Evolutionary conservation across 108 stramenopile species (phyloP).

Genomic region (Craspedostauros australis): DNA sequence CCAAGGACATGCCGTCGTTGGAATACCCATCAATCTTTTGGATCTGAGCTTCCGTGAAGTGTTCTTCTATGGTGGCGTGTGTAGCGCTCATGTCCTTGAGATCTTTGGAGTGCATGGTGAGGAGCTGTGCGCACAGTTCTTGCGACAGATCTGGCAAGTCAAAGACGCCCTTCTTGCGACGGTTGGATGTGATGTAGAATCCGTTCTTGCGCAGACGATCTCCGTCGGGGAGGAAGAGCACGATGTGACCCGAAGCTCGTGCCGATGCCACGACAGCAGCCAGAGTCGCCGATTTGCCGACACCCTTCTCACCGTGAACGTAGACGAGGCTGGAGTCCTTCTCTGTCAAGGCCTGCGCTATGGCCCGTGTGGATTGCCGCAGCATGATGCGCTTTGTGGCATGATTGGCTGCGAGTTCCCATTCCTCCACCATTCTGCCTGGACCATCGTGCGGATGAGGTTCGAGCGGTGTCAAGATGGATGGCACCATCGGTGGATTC

Average conservation of each 20-base stretch:
- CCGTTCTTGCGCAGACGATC: constrained; percentile 63
- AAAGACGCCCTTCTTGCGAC: constrained; percentile 46
- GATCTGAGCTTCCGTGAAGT: constrained; percentile 52
- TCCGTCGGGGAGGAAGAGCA: constrained; percentile 70
- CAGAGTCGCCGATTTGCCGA: constrained; percentile 71
- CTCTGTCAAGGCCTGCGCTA: constrained; percentile 35
- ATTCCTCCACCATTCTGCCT: constrained; percentile 83
- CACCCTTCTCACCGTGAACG: constrained; percentile 57
- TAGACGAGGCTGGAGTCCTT: constrained; percentile 38
- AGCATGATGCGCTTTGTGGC: constrained; percentile 71
- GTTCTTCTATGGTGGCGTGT: constrained; percentile 36
- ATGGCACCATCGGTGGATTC: constrained; percentile 48
- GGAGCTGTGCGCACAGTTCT: constrained; percentile 48
- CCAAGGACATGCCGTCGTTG: constrained; percentile 24
- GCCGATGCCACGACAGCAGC: constrained; percentile 74
- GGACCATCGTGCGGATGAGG: constrained; percentile 47
- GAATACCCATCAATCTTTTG: constrained; percentile 21
- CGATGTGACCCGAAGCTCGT: constrained; percentile 63
- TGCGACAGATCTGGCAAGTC: constrained; percentile 68
- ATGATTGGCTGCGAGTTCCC: constrained; percentile 67
- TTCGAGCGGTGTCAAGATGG: constrained; percentile 50
- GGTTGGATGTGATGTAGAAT: constrained; percentile 53
- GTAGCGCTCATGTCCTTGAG: constrained; percentile 31
- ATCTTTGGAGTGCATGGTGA: constrained; percentile 47
- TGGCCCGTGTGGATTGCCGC: constrained; percentile 39